phyloP scores from a whole-genome alignment of 805 yeast genomes.

The Wickerhamiella cacticola region DNA sequence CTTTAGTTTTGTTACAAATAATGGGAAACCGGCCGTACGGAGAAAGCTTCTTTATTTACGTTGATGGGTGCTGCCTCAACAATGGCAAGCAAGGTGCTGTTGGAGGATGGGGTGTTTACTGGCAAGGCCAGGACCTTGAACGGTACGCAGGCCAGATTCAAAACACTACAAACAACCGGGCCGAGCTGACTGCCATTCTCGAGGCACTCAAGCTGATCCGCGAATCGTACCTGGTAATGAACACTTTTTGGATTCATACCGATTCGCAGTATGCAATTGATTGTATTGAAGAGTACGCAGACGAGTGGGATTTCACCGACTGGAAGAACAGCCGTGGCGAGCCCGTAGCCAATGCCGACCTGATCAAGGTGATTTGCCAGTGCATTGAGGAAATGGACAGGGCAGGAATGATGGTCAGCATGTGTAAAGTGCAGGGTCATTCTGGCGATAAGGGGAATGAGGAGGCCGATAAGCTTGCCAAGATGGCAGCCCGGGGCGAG shows the following conservation, averaged over 20 bases:
- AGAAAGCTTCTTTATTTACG: not conserved
- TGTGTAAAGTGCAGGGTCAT: conserved; percentile 66
- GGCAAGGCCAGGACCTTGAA: not conserved
- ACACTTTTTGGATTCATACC: conserved; percentile 35
- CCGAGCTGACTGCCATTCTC: not conserved
- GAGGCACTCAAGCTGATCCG: not conserved
- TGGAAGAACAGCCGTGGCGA: conserved; percentile 38
- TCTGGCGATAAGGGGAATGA: conserved; percentile 59
- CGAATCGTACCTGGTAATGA: not conserved
- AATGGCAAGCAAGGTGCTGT: not conserved
- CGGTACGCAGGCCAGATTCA: not conserved
- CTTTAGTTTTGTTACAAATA: too few species aligned
- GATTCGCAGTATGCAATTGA: conserved; percentile 63
- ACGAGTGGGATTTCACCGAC: conserved; percentile 45
- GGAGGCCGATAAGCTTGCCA: conserved; percentile 65
- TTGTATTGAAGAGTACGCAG: conserved; percentile 45
- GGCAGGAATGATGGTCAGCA: conserved; percentile 29
- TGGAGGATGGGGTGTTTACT: not conserved
- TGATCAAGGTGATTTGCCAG: conserved; percentile 33
- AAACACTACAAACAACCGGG: not conserved
- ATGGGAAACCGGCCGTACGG: not conserved
- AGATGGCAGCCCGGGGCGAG: conserved; percentile 18
- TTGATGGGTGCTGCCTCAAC: not conserved
- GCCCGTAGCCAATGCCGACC: conserved; percentile 41
- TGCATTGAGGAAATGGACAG: conserved; percentile 31